Evolutionary conservation across 495 filamentous ascomycete genomes (phyloP).

Genomic region (Copromyces sp.): DNA sequence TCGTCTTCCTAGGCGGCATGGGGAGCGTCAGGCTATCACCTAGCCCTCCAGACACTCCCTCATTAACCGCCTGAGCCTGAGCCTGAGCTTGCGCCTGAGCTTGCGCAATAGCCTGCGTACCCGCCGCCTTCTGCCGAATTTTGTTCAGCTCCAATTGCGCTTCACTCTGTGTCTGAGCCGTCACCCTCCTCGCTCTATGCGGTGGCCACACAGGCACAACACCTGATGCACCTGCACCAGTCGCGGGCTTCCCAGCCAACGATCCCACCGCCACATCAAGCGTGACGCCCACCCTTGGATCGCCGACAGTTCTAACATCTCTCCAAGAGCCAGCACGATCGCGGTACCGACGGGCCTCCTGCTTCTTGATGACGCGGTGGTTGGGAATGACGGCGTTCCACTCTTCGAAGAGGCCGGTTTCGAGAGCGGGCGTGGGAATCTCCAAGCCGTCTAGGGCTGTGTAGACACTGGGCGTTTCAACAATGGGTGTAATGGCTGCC

Average conservation of each 20-base stretch:
- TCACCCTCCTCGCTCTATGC: conserved; percentile 18
- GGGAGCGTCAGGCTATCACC: background rate
- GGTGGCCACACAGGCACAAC: conserved; percentile 3
- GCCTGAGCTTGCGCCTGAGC: conserved; percentile 1
- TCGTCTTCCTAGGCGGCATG: conserved; percentile 13
- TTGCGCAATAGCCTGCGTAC: conserved; percentile 5
- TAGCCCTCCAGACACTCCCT: background rate
- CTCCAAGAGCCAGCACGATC: conserved; percentile 41
- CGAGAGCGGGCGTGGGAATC: background rate
- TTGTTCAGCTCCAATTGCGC: conserved; percentile 29
- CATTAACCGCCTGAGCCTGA: background rate
- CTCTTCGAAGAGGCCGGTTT: conserved; percentile 5
- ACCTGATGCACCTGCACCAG: background rate
- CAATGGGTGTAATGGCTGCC: background rate
- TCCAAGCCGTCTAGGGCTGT: background rate
- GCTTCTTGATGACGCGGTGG: conserved; percentile 35
- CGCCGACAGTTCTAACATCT: conserved; percentile 28
- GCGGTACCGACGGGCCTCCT: conserved; percentile 32
- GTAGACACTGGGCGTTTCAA: background rate
- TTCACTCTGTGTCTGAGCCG: conserved; percentile 27
- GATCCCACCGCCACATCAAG: conserved; percentile 29
- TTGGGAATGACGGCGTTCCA: conserved; percentile 20
- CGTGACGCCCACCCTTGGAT: conserved; percentile 37
- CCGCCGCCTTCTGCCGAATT: conserved; percentile 19
- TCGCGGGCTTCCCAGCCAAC: conserved; percentile 6